These are phyloP conservation scores for Zarea fungicola DNA, from an alignment of 2,329 filamentous ascomycete genomes.

Conservation along the genomic window DNA sequence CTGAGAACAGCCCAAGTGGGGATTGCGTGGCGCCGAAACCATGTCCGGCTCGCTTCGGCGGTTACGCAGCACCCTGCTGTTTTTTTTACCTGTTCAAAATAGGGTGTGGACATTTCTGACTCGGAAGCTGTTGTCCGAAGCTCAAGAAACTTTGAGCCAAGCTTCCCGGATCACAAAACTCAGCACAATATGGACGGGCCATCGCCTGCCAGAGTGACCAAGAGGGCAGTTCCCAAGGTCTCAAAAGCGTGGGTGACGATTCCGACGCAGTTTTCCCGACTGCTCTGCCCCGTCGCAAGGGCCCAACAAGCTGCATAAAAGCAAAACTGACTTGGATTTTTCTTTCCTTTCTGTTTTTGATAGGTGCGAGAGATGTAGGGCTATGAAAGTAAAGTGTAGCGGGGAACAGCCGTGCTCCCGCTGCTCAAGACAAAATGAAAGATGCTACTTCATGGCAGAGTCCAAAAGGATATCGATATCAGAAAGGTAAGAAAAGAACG, in stretches of 20 bases:
- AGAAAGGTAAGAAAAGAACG: slow-evolving; percentile 15
- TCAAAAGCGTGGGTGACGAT: slow-evolving; percentile 13
- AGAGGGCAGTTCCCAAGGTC: slow-evolving; percentile 10
- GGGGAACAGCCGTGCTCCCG: slow-evolving; percentile 19
- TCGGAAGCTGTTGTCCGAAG: slow-evolving; percentile 9
- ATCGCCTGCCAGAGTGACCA: slow-evolving; percentile 10
- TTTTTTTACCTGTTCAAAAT: slow-evolving; percentile 6
- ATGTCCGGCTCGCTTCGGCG: background rate
- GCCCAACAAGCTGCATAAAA: background rate
- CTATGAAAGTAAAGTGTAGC: slow-evolving; percentile 22
- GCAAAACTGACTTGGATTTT: slow-evolving; percentile 2
- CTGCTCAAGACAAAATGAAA: slow-evolving; percentile 18
- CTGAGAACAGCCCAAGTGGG: slow-evolving; percentile 7
- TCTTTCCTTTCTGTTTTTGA: slow-evolving; percentile 25
- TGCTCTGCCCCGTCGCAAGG: background rate
- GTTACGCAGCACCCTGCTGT: background rate
- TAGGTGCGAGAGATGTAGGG: slow-evolving; percentile 20
- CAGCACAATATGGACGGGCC: slow-evolving; percentile 4
- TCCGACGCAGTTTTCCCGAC: slow-evolving; percentile 9
- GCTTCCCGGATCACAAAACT: background rate
- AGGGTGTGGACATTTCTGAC: slow-evolving; percentile 4
- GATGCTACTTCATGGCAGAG: slow-evolving; percentile 19
- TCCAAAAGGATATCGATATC: slow-evolving; percentile 19
- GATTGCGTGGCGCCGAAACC: slow-evolving; percentile 3
- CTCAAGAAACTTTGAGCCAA: slow-evolving; percentile 7